phyloP scores from a whole-genome alignment of 208 protist species.

The Herpetomonas tarakana region DNA sequence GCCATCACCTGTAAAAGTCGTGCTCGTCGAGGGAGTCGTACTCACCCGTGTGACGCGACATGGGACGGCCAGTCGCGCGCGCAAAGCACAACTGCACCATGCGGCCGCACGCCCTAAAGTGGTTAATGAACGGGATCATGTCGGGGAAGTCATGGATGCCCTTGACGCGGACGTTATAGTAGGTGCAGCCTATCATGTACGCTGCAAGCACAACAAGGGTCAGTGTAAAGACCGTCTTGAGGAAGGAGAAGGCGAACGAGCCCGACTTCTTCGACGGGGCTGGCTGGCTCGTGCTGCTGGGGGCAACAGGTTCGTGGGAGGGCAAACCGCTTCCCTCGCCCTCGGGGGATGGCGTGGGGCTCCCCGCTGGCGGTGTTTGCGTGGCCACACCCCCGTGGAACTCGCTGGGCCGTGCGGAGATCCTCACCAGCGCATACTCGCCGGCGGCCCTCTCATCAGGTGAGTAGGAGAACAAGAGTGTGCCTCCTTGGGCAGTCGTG shows the following conservation, averaged over 20 bases:
- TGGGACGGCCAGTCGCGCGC: constrained; percentile 4
- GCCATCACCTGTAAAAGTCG: neutral
- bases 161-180: constrained; percentile 57
- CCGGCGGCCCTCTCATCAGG: neutral
- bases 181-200: constrained; percentile 43
- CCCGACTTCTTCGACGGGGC: neutral
- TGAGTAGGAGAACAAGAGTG: constrained; percentile 18
- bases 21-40: constrained; percentile 7
- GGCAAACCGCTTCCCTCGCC: neutral
- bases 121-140: constrained; percentile 59
- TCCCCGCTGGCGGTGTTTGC: neutral
- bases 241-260: constrained; percentile 6
- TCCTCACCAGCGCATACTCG: neutral
- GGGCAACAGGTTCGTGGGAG: neutral
- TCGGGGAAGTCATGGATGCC: constrained; percentile 65
- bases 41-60: neutral
- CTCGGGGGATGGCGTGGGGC: neutral
- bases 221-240: constrained; percentile 17
- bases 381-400: neutral
- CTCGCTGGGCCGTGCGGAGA: neutral
- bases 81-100: constrained; percentile 15
- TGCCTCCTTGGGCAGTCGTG: constrained; percentile 5
- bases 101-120: constrained; percentile 24
- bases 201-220: constrained; percentile 25
- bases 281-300: neutral